These are phyloP conservation scores for Castanea sativa DNA, from an alignment of 306 rosid genomes.

Conservation along the genomic window DNA sequence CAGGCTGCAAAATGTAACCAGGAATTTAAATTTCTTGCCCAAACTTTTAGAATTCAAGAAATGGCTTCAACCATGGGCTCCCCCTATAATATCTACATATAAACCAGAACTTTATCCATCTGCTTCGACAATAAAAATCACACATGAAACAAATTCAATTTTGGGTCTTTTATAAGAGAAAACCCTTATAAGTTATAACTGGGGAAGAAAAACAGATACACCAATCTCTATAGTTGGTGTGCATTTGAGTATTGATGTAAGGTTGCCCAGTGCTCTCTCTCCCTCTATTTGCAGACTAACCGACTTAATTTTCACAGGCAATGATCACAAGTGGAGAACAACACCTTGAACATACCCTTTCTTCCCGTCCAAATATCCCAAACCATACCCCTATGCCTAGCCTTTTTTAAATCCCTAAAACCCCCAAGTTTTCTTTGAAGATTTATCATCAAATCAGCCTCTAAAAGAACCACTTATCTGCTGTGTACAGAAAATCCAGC, in stretches of 20 bases:
- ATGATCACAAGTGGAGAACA: too few species aligned
- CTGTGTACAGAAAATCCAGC: not conserved
- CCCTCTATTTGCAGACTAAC: not conserved
- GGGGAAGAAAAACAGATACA: too few species aligned
- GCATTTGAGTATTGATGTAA: too few species aligned
- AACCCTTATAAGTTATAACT: too few species aligned
- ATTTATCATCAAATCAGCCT: not conserved
- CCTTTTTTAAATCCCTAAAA: not conserved
- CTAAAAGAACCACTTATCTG: not conserved
- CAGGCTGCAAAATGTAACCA: slow-evolving; percentile 63
- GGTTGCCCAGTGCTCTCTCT: too few species aligned
- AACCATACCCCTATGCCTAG: not conserved
- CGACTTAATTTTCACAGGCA: not conserved
- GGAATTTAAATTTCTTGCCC: slow-evolving; percentile 20
- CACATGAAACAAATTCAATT: not conserved
- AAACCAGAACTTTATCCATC: not conserved
- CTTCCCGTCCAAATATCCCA: not conserved
- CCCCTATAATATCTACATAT: not conserved
- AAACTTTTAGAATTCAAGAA: slow-evolving; percentile 7
- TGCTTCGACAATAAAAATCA: not conserved
- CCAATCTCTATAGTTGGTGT: too few species aligned
- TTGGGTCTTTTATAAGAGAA: not conserved
- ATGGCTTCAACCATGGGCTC: slow-evolving; percentile 9
- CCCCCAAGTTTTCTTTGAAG: not conserved
- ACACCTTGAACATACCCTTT: not conserved